Evolutionary conservation across 495 filamentous ascomycete genomes (phyloP).

Genomic region (Annulohypoxylon maeteangense): DNA sequence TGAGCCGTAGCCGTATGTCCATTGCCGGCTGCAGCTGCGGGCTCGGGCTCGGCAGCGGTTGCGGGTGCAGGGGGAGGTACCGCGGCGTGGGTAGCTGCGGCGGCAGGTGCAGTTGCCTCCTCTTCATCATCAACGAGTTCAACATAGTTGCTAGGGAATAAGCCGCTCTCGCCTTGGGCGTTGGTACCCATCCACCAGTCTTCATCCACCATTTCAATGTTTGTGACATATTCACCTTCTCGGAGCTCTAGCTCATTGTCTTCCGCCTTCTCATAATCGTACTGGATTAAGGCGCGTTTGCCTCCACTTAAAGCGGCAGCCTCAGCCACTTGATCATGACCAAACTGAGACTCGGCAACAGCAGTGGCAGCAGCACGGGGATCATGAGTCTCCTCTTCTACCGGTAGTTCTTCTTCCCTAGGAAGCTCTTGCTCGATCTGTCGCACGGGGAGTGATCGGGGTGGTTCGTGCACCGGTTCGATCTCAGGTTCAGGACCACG

Average conservation of each 20-base stretch:
- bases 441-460: constrained; percentile 58
- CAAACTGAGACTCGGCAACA: constrained; percentile 55
- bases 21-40: constrained; percentile 44
- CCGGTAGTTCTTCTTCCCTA: constrained; percentile 70
- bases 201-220: constrained; percentile 96
- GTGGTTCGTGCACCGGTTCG: constrained; percentile 60
- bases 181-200: constrained; percentile 99
- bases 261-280: constrained; percentile 97
- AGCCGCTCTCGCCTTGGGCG: constrained; percentile 77
- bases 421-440: constrained; percentile 68
- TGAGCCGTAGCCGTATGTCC: constrained; percentile 80
- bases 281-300: constrained; percentile 81
- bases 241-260: constrained; percentile 92
- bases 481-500: constrained; percentile 65
- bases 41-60: constrained; percentile 44
- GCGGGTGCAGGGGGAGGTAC: constrained; percentile 43
- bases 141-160: constrained; percentile 98
- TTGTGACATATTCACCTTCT: constrained; percentile 92
- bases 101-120: constrained; percentile 30
- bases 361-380: constrained; percentile 70
- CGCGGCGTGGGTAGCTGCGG: constrained; percentile 33
- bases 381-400: constrained; percentile 70
- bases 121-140: constrained; percentile 75
- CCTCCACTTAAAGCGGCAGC: constrained; percentile 55
- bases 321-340: constrained; percentile 45